phyloP scores from a whole-genome alignment of 139 green algal species.

The Tetradesmus obliquus region DNA sequence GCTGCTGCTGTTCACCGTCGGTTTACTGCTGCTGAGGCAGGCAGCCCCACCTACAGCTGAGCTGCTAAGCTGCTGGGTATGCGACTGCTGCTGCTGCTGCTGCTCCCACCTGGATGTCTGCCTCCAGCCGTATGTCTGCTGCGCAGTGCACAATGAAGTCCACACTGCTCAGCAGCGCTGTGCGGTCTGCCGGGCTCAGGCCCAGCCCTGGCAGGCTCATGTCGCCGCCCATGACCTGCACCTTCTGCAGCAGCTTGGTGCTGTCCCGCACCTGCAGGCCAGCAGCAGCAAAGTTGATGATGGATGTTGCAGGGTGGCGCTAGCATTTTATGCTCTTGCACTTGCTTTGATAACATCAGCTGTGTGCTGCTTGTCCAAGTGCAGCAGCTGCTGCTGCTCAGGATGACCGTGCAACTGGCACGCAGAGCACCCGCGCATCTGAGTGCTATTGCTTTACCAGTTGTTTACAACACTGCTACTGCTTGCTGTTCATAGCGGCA shows the following conservation, averaged over 20 bases:
- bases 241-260: background rate
- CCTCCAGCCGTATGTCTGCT: slow-evolving; percentile 64
- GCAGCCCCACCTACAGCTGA: no score
- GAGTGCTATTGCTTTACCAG: no score
- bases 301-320: background rate
- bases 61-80: no score
- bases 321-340: background rate
- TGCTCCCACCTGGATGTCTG: slow-evolving; percentile 55
- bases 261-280: slow-evolving; percentile 17
- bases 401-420: background rate
- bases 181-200: slow-evolving; percentile 4
- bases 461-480: no score
- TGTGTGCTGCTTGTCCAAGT: background rate
- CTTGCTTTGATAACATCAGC: background rate
- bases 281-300: background rate
- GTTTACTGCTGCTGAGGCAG: no score
- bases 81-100: background rate
- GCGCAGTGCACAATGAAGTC: slow-evolving; percentile 51
- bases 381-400: background rate
- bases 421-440: background rate
- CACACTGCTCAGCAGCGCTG: background rate
- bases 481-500: no score
- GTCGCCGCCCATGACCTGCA: slow-evolving; percentile 42
- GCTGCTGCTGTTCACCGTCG: no score
- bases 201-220: slow-evolving; percentile 35